These are phyloP conservation scores for Trichoderma virens DNA, from an alignment of 495 filamentous ascomycete species.

Conservation along the genomic window DNA sequence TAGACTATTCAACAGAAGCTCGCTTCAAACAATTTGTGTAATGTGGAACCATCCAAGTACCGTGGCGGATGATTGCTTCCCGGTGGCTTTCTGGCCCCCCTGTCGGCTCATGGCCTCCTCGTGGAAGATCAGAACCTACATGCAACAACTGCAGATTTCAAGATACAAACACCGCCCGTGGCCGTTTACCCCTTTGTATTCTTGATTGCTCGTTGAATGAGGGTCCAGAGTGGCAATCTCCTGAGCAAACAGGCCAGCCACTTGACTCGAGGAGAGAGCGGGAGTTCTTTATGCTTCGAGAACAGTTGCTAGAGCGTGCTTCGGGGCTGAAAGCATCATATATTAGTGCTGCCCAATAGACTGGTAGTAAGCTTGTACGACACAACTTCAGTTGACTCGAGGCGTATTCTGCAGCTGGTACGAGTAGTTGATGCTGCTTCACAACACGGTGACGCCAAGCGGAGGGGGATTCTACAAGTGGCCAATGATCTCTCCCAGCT, in stretches of 20 bases:
- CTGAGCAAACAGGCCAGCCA: background rate
- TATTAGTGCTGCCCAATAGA: background rate
- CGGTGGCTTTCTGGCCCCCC: background rate
- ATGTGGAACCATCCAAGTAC: background rate
- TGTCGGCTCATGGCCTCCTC: constrained; percentile 1
- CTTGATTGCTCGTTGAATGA: background rate
- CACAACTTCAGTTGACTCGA: background rate
- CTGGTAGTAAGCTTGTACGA: background rate
- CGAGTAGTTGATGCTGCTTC: background rate
- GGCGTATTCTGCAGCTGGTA: background rate
- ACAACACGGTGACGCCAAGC: background rate
- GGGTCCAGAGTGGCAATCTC: background rate
- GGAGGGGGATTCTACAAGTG: background rate
- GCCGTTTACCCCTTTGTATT: background rate
- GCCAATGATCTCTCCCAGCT: background rate
- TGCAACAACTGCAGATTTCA: background rate
- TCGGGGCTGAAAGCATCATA: background rate
- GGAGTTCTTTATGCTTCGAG: background rate
- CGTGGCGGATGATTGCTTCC: constrained; percentile 2
- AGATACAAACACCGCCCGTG: background rate
- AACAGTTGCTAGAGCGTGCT: background rate
- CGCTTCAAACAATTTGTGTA: background rate
- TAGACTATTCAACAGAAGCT: background rate
- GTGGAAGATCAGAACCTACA: background rate
- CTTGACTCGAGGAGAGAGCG: background rate